Evolutionary conservation across 495 filamentous ascomycete species (phyloP), one percentile per base, ranked within the genome.

Genomic region (Hypoxylon crocopeplum): DNA sequence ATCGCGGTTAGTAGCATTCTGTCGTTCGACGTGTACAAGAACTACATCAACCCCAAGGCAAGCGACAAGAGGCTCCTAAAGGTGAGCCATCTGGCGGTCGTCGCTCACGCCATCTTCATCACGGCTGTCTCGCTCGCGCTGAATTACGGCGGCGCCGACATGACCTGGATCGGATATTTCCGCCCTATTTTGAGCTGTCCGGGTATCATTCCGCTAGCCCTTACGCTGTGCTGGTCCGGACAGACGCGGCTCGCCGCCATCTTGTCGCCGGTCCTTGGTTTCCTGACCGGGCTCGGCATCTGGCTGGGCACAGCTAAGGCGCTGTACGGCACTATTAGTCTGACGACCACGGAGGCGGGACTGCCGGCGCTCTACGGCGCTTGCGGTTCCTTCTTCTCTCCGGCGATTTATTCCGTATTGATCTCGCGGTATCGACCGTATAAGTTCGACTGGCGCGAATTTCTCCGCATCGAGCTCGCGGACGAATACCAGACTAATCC

Each of bases 1-100:
- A 93, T 95, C 51, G 90, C 91, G 24, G 91, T 95, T 20, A 90
- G 86, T 16, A 88, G 84, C 11, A 92, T 95, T 72, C 85, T 86
- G 69, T 93, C 91, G 30, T 95, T 93, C 67, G 91, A 95, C 67
- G 84, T 93, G 55, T 91, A 89, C 69, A 84, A 88, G 59, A 79
- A 72, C 22, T 80, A 82, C 52, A 60, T 82, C 66, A 76, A 80
- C 47, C 77, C 77, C 1, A 62, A 67, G 20, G 79, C 86, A 19
- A 80, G 79, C 56, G 91, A 90, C 29, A 84, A 84, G 70, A 80
- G 74, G 27, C 80, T 95, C 6, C 87, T 95, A 37, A 86, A 84
- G 72, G 85, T 92, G 73, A 88, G 87, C 36, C 91, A 95, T 62
- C 54, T 79, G 41, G 83, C 82, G 48, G 90, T 91, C 49, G 67